A percentile compares a stretch with the other conserved stretches of the same genome.
These are phyloP conservation scores for Rhodotorula glutinis DNA, from an alignment of 1,284 basidiomycete species.

Conservation along the genomic window DNA sequence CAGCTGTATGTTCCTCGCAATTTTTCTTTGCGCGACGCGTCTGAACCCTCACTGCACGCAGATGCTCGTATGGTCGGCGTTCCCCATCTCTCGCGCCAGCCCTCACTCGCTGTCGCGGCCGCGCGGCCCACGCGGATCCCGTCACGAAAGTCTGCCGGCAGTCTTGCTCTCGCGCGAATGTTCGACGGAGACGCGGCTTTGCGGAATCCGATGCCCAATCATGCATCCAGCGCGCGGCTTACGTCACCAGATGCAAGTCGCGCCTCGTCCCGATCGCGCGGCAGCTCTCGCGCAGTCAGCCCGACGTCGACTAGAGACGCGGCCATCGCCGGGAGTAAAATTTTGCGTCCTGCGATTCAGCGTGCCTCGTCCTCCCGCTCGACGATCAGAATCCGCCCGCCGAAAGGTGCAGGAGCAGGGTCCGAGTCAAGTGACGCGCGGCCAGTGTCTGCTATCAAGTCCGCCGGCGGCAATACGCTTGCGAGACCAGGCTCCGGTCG, in stretches of 20 bases:
- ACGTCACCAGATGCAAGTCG: slow-evolving; percentile 7
- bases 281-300: not conserved
- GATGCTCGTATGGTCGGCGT: slow-evolving; percentile 43
- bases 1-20: not conserved
- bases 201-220: not conserved
- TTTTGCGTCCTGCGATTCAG: slow-evolving; percentile 8
- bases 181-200: not conserved
- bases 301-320: not conserved
- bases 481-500: too few species aligned
- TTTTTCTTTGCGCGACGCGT: too few species aligned
- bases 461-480: not conserved
- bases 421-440: slow-evolving; percentile 21
- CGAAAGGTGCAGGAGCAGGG: not conserved
- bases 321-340: not conserved
- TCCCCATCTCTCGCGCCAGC: slow-evolving; percentile 18
- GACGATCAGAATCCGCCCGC: slow-evolving; percentile 23
- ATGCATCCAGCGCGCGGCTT: not conserved
- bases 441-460: not conserved
- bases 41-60: slow-evolving; percentile 40
- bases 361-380: slow-evolving; percentile 23
- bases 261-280: slow-evolving; percentile 8
- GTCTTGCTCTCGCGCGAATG: not conserved
- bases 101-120: slow-evolving; percentile 12
- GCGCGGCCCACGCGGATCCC: slow-evolving; percentile 29
- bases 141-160: not conserved